These are phyloP conservation scores for Nicotiana tomentosiformis DNA, from an alignment of 257 asterid species.

Conservation along the genomic window DNA sequence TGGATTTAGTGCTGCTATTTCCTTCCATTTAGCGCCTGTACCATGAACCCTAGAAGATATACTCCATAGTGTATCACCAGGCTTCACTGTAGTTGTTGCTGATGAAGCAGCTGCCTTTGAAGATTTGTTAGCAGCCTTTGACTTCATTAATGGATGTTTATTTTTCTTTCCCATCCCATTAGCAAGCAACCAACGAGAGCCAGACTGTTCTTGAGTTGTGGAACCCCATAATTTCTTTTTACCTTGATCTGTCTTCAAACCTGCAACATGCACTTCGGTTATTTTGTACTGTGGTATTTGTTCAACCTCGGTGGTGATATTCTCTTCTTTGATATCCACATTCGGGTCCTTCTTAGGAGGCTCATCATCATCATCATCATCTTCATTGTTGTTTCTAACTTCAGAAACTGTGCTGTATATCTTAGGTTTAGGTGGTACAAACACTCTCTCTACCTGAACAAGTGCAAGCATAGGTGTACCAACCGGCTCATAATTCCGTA, in stretches of 20 bases:
- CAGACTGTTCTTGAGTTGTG: slow-evolving; percentile 64
- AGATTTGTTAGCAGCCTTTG: slow-evolving; percentile 39
- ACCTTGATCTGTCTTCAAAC: slow-evolving; percentile 58
- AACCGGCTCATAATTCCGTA: slow-evolving; percentile 81
- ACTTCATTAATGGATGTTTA: slow-evolving; percentile 69
- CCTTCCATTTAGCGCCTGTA: slow-evolving; percentile 49
- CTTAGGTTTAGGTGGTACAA: slow-evolving; percentile 85
- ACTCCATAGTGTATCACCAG: slow-evolving; percentile 79
- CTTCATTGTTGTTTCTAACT: slow-evolving; percentile 25
- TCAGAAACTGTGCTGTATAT: slow-evolving; percentile 53
- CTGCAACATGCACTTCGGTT: slow-evolving; percentile 79
- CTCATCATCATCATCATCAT: slow-evolving; percentile 27
- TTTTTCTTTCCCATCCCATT: slow-evolving; percentile 99
- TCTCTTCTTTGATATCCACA: slow-evolving; percentile 41
- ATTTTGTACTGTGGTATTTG: slow-evolving; percentile 63
- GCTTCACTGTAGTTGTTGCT: slow-evolving; percentile 35
- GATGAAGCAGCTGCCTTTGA: slow-evolving; percentile 33
- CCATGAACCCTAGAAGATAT: slow-evolving; percentile 59
- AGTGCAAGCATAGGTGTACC: slow-evolving; percentile 97
- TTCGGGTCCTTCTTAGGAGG: slow-evolving; percentile 15
- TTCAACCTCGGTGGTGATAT: slow-evolving; percentile 38
- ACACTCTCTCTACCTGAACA: slow-evolving; percentile 90
- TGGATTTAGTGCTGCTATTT: slow-evolving; percentile 43
- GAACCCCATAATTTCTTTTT: slow-evolving; percentile 90
- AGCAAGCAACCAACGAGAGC: slow-evolving; percentile 96